Percentiles rank a stretch among this genome's conserved stretches.
Conservation (phyloP, 176 grass and related monocot genomes). For the Rhipidocladum racemiflorum region DNA sequence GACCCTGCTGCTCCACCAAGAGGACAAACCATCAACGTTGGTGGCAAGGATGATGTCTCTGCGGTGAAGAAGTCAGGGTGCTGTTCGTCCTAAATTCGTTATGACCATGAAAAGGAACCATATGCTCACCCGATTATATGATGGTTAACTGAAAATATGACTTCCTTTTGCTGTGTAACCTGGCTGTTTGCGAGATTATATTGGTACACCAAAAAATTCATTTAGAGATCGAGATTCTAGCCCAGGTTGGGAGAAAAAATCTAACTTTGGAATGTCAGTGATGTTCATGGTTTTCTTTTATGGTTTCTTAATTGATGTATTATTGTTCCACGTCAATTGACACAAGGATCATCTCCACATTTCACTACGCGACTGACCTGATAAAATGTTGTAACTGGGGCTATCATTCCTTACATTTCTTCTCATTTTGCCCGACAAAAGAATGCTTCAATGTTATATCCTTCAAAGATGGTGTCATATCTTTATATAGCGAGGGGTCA, state of each 20-base stretch:
- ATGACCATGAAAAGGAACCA: slow-evolving; percentile 34
- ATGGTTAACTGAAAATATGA: slow-evolving; percentile 30
- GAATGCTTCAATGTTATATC: background rate
- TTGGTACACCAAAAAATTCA: slow-evolving; percentile 4
- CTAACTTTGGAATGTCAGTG: slow-evolving; percentile 22
- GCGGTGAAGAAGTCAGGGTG: slow-evolving; percentile 48
- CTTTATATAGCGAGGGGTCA: slow-evolving; percentile 18
- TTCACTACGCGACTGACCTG: slow-evolving; percentile 4
- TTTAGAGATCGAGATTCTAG: slow-evolving; percentile 11
- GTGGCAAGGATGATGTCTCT: slow-evolving; percentile 55
- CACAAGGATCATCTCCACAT: slow-evolving; percentile 30
- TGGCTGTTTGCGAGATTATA: slow-evolving; percentile 24
- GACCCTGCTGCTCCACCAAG: slow-evolving; percentile 52
- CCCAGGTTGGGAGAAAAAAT: background rate
- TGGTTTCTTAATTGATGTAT: slow-evolving; percentile 29
- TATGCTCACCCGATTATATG: slow-evolving; percentile 17
- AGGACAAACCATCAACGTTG: slow-evolving; percentile 51
- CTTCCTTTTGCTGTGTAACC: slow-evolving; percentile 26
- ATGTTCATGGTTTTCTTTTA: slow-evolving; percentile 16
- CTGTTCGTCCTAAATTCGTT: slow-evolving; percentile 42
- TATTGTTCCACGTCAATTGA: background rate
- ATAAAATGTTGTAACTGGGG: slow-evolving; percentile 28
- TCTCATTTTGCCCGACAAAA: slow-evolving; percentile 1
- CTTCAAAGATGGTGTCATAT: background rate
- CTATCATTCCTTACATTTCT: slow-evolving; percentile 7